Percentiles rank a stretch among this genome's conserved stretches.
phyloP scores from a whole-genome alignment of 1,284 basidiomycete species.

The Heterobasidion occidentale region DNA sequence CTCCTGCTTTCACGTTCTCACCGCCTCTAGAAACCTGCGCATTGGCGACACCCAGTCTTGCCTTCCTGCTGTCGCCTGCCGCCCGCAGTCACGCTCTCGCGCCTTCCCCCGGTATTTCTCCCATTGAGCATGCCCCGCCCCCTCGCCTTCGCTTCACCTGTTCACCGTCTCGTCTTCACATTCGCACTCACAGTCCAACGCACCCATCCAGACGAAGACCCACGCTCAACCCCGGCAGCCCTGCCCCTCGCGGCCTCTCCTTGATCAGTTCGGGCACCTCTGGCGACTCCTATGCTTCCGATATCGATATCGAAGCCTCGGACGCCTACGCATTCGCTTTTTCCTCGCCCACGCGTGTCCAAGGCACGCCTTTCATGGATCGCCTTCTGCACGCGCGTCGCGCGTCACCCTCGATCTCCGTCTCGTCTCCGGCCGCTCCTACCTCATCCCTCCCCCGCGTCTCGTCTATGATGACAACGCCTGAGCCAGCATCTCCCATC shows the following conservation, averaged over 20 bases:
- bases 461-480: not conserved
- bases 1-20: too few relatives aligned
- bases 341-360: not conserved
- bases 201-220: too few relatives aligned
- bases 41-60: too few relatives aligned
- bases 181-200: not conserved
- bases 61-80: not conserved
- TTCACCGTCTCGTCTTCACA: not conserved
- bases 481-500: slow-evolving; percentile 1
- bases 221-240: not conserved
- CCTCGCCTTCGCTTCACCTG: not conserved
- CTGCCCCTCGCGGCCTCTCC: not conserved
- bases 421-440: slow-evolving; percentile 11
- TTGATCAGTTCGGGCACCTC: not conserved
- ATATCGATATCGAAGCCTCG: too few relatives aligned
- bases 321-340: not conserved
- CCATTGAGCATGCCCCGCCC: slow-evolving; percentile 2
- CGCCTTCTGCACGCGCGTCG: not conserved
- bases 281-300: too few relatives aligned
- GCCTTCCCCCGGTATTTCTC: slow-evolving; percentile 1
- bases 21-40: too few relatives aligned
- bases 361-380: slow-evolving; percentile 1
- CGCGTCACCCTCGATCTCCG: not conserved
- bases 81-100: not conserved
- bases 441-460: slow-evolving; percentile 3